Base-by-base conservation (phyloP, 805 yeast species). In the Jamesozyma jinghongensis region DNA sequence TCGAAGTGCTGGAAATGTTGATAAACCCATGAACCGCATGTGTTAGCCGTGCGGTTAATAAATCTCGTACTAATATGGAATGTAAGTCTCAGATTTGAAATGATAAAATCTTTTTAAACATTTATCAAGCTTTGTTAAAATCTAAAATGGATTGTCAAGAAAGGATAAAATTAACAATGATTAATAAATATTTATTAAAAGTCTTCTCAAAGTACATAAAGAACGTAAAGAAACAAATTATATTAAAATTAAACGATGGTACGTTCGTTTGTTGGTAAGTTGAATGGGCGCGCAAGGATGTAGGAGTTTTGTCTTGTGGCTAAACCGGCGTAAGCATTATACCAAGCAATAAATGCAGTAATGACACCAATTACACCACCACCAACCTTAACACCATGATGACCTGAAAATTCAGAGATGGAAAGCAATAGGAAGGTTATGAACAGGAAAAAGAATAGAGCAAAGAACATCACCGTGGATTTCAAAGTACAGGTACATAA, bases 291-390 rank as follows among this genome's bases (percentile, higher is more conserved):
- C 20, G 54, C 64, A 3, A 53, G 37, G 25, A 66, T 27, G 37
- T 65, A 66, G 3, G 85, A 67, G 61, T 82, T 82, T 53, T 77
- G 79, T 25, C 62, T 65, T 44, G 72, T 81, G 19, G 85, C 77
- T 28, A 75, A 55, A 69, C 85, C 85, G 2, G 84, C 82, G 49
- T 68, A 77, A 5, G 85, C 84, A 53, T 77, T 76, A 53, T 77
- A 79, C 79, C 80, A 80, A 1, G 81, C 82, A 40, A 75, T 57
- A 44, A 77, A 66, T 0, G 84, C 71, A 19, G 79, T 73, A 5
- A 79, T 62, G 14, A 79, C 65, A 31, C 85, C 85, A n/a, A 74
- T 40, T 12, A 75, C 70, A 50, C 86, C 86, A 36, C 79, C 85
- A 7, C 80, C 84, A 47, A 59, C 68, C 12, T 63, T 58, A 35